phyloP scores from a whole-genome alignment of 352 stramenopile species.

The Vaucheria bursata region DNA sequence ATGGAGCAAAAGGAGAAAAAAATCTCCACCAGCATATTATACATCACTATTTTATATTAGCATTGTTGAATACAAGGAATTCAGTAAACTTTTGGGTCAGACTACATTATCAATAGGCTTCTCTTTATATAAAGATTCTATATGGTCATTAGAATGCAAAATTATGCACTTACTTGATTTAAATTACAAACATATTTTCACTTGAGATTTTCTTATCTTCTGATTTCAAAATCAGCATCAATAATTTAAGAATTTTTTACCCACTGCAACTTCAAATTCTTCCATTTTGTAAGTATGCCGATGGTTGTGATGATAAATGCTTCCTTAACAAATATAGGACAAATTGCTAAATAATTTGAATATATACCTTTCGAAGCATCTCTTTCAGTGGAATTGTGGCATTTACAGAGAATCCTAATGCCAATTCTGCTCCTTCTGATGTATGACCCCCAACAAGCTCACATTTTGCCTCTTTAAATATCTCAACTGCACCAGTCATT shows the following conservation, averaged over 20 bases:
- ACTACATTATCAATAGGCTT: no score
- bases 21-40: no score
- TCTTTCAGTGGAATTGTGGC: slow-evolving; percentile 32
- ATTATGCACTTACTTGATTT: no score
- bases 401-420: slow-evolving; percentile 54
- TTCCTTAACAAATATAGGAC: background rate
- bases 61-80: no score
- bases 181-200: no score
- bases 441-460: slow-evolving; percentile 58
- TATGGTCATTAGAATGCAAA: no score
- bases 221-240: no score
- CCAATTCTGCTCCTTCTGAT: slow-evolving; percentile 56
- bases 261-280: background rate
- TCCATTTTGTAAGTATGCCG: background rate
- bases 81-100: no score
- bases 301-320: background rate
- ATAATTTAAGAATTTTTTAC: background rate
- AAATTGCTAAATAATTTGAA: background rate
- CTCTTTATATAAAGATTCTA: no score
- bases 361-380: background rate
- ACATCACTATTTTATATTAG: no score
- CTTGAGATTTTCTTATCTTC: background rate
- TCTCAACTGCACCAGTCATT: slow-evolving; percentile 47
- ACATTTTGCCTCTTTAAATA: slow-evolving; percentile 52
- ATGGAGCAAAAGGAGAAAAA: no score